phyloP scores from a whole-genome alignment of 306 rosid genomes.

The Lathyrus sativus region DNA sequence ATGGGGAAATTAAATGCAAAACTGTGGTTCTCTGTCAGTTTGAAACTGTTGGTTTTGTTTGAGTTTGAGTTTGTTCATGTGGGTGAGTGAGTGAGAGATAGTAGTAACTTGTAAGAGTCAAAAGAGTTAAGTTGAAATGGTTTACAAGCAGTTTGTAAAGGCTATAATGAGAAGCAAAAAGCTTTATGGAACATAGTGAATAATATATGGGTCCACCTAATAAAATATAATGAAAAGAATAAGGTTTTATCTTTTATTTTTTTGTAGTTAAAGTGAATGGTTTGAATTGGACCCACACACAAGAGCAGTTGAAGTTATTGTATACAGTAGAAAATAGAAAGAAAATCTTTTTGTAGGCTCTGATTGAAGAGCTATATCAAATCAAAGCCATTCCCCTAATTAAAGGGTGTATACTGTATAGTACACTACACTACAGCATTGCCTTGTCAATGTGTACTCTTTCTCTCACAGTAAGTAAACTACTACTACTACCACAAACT shows the following conservation, averaged over 20 bases:
- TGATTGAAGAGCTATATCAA: constrained; percentile 29
- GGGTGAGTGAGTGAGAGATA: constrained; percentile 12
- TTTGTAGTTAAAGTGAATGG: constrained; percentile 43
- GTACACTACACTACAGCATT: neutral
- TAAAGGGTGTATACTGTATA: constrained; percentile 19
- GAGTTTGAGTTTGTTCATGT: constrained; percentile 27
- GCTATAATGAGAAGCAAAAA: constrained; percentile 32
- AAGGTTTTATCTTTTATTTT: neutral
- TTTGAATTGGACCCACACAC: constrained; percentile 61
- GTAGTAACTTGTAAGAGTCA: constrained; percentile 28
- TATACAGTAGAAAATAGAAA: constrained; percentile 43
- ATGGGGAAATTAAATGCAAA: constrained; percentile 37
- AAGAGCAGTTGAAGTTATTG: constrained; percentile 13
- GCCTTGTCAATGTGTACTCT: constrained; percentile 31
- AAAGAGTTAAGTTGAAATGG: constrained; percentile 45
- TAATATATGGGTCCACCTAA: constrained; percentile 20
- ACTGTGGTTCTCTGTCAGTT: constrained; percentile 5
- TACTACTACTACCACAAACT: constrained; percentile 18
- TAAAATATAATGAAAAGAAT: constrained; percentile 8
- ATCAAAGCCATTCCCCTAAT: constrained; percentile 49
- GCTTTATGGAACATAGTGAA: constrained; percentile 47
- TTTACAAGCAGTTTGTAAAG: constrained; percentile 54
- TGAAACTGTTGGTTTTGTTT: constrained; percentile 21
- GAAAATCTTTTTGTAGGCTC: constrained; percentile 45
- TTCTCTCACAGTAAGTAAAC: constrained; percentile 47